These are phyloP conservation scores for Petunia axillaris DNA, from an alignment of 257 asterid species.

Conservation along the genomic window DNA sequence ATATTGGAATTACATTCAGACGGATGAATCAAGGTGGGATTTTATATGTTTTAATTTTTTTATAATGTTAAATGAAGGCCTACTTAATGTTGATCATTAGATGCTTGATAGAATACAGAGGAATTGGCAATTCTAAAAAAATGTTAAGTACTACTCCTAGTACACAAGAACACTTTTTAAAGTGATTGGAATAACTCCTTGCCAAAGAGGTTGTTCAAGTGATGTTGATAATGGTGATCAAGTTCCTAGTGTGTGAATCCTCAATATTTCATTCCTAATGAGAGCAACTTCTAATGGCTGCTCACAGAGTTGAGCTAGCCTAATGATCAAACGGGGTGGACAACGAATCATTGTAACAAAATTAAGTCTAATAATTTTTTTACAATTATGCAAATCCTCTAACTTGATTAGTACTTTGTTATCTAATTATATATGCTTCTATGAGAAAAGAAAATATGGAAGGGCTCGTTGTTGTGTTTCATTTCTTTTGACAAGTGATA, in stretches of 20 bases:
- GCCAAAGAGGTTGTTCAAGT: neutral
- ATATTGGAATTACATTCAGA: conserved; percentile 77
- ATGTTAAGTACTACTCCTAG: too few species aligned
- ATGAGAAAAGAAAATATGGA: neutral
- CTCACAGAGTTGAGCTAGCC: neutral
- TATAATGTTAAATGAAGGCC: neutral
- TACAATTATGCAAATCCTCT: too few species aligned
- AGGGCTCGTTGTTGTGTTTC: neutral
- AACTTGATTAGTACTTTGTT: too few species aligned
- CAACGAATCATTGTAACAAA: neutral
- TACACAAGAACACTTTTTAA: neutral
- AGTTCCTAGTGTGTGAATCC: neutral
- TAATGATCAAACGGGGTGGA: neutral
- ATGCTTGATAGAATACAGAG: neutral
- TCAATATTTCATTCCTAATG: neutral
- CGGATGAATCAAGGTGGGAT: conserved; percentile 80
- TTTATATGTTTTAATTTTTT: neutral
- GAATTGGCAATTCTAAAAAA: neutral
- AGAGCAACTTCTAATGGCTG: neutral
- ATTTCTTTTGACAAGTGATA: neutral
- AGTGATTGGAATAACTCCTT: neutral
- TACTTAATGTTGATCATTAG: neutral
- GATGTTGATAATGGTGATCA: neutral
- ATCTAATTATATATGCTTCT: neutral
- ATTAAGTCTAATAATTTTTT: neutral